Conservation (phyloP, 2,329 filamentous ascomycete species). For the Acephala macrosclerotiorum region DNA sequence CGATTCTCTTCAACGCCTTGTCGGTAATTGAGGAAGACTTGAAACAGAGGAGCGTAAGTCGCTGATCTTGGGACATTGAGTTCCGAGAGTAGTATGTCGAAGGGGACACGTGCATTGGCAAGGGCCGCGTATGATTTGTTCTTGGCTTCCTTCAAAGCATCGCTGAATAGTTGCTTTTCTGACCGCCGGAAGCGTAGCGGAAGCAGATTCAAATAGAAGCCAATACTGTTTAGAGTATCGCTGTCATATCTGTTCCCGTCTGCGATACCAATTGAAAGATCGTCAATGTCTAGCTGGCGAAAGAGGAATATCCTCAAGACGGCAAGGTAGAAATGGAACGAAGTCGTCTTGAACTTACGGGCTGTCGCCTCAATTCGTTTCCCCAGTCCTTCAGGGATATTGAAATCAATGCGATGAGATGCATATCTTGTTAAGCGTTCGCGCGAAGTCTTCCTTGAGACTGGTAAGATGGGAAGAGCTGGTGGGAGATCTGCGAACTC, state of each 20-base stretch:
- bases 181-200: background rate
- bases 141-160: background rate
- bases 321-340: constrained; percentile 2
- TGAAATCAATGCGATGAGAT: too few species aligned
- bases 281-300: background rate
- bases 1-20: background rate
- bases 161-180: background rate
- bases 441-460: too few species aligned
- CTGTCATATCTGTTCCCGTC: background rate
- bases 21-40: background rate
- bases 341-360: background rate
- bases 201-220: background rate
- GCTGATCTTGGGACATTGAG: background rate
- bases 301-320: background rate
- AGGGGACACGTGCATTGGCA: background rate
- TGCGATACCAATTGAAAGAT: background rate
- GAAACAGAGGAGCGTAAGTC: background rate
- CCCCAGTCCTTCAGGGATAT: too few species aligned
- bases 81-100: background rate
- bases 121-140: background rate
- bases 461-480: too few species aligned
- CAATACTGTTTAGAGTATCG: background rate
- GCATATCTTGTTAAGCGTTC: too few species aligned
- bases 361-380: background rate
- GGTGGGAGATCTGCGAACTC: too few species aligned